phyloP scores from a whole-genome alignment of 805 yeast species.

The Jamesozyma jinghongensis region DNA sequence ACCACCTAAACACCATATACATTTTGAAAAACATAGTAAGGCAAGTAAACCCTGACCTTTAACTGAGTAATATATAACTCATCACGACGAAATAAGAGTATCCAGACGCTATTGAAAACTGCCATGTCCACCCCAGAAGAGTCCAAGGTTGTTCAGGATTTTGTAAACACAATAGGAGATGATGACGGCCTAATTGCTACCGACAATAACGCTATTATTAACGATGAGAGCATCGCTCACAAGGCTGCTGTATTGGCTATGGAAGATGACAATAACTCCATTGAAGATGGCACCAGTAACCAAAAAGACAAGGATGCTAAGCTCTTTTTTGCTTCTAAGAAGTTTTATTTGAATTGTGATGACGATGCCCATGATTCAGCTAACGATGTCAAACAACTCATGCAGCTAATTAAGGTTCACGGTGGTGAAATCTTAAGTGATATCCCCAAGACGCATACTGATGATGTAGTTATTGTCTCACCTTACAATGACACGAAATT shows the following conservation, averaged over 20 bases:
- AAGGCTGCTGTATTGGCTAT: background rate
- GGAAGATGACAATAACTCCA: background rate
- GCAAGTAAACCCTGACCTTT: background rate
- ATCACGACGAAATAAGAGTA: too few relatives aligned
- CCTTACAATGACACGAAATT: slow-evolving; percentile 24
- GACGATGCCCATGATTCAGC: slow-evolving; percentile 19
- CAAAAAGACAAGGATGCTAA: background rate
- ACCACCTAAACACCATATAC: slow-evolving; percentile 7
- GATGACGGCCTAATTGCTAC: too few relatives aligned
- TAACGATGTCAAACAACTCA: slow-evolving; percentile 16
- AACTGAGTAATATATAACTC: background rate
- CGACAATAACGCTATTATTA: too few relatives aligned
- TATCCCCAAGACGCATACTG: slow-evolving; percentile 13
- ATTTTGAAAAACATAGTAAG: background rate
- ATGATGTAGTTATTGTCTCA: slow-evolving; percentile 21
- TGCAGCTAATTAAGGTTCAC: slow-evolving; percentile 11
- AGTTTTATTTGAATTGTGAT: slow-evolving; percentile 20
- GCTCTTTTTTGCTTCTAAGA: slow-evolving; percentile 8
- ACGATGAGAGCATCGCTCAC: background rate
- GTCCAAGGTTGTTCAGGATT: slow-evolving; percentile 3
- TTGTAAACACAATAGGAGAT: background rate
- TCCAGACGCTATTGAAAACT: background rate
- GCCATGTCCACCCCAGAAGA: slow-evolving; percentile 2
- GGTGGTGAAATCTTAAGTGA: slow-evolving; percentile 21
- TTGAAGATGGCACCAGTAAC: too few relatives aligned